Conservation (phyloP, 2,329 filamentous ascomycete genomes). For the Apiospora hydei region DNA sequence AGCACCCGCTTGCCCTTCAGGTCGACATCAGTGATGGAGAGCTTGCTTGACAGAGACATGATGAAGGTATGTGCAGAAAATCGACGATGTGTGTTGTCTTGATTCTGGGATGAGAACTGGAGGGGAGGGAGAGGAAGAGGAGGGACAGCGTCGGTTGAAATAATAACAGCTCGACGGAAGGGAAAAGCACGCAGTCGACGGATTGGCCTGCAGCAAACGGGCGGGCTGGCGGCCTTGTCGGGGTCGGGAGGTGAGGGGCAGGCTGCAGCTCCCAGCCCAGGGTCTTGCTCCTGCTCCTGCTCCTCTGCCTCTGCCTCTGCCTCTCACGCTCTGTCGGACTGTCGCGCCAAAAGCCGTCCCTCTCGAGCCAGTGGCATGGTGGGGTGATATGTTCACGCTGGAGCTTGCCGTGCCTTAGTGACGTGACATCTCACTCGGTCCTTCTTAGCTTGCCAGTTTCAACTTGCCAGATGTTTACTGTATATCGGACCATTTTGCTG, state of each 20-base stretch:
- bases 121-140: neutral
- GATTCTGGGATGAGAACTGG: constrained; percentile 16
- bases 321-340: neutral
- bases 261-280: neutral
- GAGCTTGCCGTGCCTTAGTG: constrained; percentile 18
- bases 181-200: constrained; percentile 7
- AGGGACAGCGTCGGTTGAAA: constrained; percentile 12
- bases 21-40: constrained; percentile 94
- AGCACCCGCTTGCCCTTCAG: constrained; percentile 98
- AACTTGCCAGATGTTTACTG: constrained; percentile 21
- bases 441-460: constrained; percentile 17
- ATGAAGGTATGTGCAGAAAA: constrained; percentile 38
- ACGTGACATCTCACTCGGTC: constrained; percentile 21
- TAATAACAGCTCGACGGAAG: neutral
- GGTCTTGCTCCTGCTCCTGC: no score
- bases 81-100: neutral
- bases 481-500: constrained; percentile 14
- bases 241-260: constrained; percentile 3
- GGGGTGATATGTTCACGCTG: constrained; percentile 19
- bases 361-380: neutral
- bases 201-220: neutral
- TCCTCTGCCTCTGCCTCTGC: no score
- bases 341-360: constrained; percentile 3
- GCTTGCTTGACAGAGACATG: constrained; percentile 99
- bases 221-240: neutral